Evolutionary conservation across 306 rosid genomes (phyloP), one percentile per base, ranked within the genome.

Genomic region (Gynostemma pentaphyllum): DNA sequence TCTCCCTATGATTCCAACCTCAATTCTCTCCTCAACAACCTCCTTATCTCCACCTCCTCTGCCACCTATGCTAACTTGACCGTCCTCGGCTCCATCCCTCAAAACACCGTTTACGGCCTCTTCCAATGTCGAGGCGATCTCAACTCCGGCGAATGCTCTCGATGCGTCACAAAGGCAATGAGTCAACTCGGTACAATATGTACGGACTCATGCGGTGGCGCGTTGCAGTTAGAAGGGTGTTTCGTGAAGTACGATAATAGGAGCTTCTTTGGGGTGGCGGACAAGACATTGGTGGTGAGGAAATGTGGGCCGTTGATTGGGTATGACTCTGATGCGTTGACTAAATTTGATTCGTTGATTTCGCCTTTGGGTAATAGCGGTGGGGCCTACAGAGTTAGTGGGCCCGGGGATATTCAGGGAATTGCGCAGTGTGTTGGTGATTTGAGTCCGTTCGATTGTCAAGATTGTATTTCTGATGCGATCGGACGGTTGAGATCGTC

Each of bases 81-180:
- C 67, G 70, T 86, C 73, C 7, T 77, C 16, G 90, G 85, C 30
- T 27, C 64, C 64, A 0, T 45, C 72, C 10, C 64, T 5, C 71
- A 75, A 13, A 70, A 74, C 82, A 64, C 87, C 65, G 59, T 86
- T 37, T 82, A 68, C 74, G 94, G 86, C 64, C 83, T 88, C 71
- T 94, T 69, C 77, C 99, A 94, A 77, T 94, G 99, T 79, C 97
- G 90, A 2, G 97, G 95, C 0, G 89, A 94, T 77, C 78, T 94
- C 44, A 8, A 7, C 72, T 13, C 30, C 55, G 64, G n/a, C 64
- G 88, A 80, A 67, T 94, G 99, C 82, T 60, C 77, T 0, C 67
- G 49, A 21, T 94, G 99, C 67, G 82, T 94, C 2, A 5, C 74
- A 0, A 80, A 74, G 11, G 82, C 91, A 0, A 87, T 86, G 15